phyloP scores from a whole-genome alignment of 1,284 basidiomycete genomes.

The Rhodofomes roseus region DNA sequence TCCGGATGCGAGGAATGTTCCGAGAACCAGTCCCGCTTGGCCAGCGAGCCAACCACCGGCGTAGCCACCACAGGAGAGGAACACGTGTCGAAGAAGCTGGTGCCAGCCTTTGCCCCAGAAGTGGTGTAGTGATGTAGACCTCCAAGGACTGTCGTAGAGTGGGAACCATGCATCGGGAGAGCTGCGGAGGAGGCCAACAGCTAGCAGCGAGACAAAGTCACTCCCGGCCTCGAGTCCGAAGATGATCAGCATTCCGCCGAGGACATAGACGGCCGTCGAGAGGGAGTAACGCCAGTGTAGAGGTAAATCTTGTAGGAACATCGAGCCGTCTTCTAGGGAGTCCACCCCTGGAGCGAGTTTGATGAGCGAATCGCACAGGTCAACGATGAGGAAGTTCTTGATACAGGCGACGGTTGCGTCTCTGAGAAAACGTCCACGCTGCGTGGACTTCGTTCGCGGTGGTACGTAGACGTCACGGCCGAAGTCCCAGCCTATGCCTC shows the following conservation, averaged over 20 bases:
- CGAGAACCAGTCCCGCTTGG: conserved; percentile 57
- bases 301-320: conserved; percentile 53
- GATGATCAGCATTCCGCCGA: conserved; percentile 56
- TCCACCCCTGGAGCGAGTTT: conserved; percentile 65
- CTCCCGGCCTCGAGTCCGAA: conserved; percentile 40
- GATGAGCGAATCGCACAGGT: conserved; percentile 53
- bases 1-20: conserved; percentile 69
- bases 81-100: conserved; percentile 64
- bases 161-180: conserved; percentile 67
- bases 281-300: conserved; percentile 47
- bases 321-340: conserved; percentile 48
- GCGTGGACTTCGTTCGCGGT: conserved; percentile 40
- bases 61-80: conserved; percentile 66
- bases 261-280: conserved; percentile 54
- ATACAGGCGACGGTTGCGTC: conserved; percentile 49
- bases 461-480: conserved; percentile 55
- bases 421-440: conserved; percentile 46
- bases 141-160: conserved; percentile 64
- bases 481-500: conserved; percentile 67
- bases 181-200: conserved; percentile 49
- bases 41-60: conserved; percentile 53
- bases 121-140: conserved; percentile 56
- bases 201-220: conserved; percentile 56
- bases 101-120: conserved; percentile 77
- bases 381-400: conserved; percentile 49